Conservation (phyloP, 257 asterid genomes). For the Henckelia pumila region DNA sequence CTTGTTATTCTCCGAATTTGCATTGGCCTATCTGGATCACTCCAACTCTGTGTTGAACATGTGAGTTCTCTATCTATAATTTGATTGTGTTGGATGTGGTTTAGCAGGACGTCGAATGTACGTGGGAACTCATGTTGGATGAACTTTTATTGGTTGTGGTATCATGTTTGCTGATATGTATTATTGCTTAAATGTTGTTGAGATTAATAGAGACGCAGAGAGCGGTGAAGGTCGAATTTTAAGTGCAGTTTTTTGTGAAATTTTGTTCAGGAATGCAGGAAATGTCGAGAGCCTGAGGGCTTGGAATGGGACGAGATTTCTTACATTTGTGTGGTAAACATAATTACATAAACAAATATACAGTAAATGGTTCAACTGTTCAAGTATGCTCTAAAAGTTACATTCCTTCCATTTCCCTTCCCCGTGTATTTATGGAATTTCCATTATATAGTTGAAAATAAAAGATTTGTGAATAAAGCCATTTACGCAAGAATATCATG, state of each 20-base stretch:
- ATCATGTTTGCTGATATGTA: not conserved
- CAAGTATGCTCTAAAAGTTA: not conserved
- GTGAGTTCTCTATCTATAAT: slow-evolving; percentile 30
- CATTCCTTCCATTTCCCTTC: too few species aligned
- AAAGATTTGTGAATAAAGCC: not conserved
- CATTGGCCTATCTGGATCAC: slow-evolving; percentile 75
- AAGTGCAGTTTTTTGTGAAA: too few species aligned
- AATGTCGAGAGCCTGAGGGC: slow-evolving; percentile 12
- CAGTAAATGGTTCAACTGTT: not conserved
- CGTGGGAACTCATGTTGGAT: slow-evolving; percentile 1
- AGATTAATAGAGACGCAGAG: not conserved
- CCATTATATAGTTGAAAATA: not conserved
- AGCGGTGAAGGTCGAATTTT: not conserved
- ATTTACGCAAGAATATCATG: too few species aligned
- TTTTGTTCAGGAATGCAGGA: slow-evolving; percentile 1
- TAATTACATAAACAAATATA: too few species aligned
- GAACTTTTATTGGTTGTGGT: not conserved
- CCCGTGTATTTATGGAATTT: not conserved
- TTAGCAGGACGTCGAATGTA: slow-evolving; percentile 1
- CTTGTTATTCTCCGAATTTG: slow-evolving; percentile 51
- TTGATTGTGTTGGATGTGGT: not conserved
- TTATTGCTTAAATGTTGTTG: not conserved
- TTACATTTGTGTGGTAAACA: slow-evolving; percentile 7
- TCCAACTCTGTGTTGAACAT: slow-evolving; percentile 50
- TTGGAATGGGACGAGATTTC: slow-evolving; percentile 17